phyloP scores from a whole-genome alignment of 1,284 basidiomycete species.

The Heimioporus punctisporus region DNA sequence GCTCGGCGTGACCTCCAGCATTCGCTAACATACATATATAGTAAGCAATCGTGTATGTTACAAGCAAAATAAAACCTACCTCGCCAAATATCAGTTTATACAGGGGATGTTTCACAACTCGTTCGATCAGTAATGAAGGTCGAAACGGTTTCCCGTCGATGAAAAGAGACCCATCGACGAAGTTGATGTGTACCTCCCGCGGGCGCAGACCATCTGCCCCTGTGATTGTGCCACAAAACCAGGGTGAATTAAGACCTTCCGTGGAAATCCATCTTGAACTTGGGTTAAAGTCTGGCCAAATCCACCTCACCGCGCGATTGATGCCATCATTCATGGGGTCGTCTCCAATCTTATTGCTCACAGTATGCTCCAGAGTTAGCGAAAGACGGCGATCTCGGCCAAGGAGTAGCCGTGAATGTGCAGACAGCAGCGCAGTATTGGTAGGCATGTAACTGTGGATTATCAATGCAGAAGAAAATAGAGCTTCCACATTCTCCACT shows the following conservation, averaged over 20 bases:
- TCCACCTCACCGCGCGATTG: background rate
- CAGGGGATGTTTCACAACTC: conserved; percentile 33
- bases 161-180: background rate
- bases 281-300: background rate
- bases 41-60: background rate
- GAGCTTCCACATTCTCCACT: conserved; percentile 27
- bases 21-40: conserved; percentile 27
- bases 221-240: conserved; percentile 25
- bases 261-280: background rate
- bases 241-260: background rate
- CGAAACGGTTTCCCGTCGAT: conserved; percentile 39
- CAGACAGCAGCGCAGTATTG: background rate
- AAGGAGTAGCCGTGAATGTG: conserved; percentile 15
- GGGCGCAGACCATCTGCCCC: background rate
- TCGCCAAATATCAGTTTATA: conserved; percentile 36
- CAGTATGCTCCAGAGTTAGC: conserved; percentile 22
- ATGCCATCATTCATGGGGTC: background rate
- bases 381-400: conserved; percentile 31
- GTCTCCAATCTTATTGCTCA: background rate
- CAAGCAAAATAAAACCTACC: conserved; percentile 14
- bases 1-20: conserved; percentile 39
- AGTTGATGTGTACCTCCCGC: background rate
- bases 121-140: conserved; percentile 33
- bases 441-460: conserved; percentile 15
- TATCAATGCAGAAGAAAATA: conserved; percentile 39